Conservation (phyloP, 352 stramenopile species). For the Pythium vanterpoolii region DNA sequence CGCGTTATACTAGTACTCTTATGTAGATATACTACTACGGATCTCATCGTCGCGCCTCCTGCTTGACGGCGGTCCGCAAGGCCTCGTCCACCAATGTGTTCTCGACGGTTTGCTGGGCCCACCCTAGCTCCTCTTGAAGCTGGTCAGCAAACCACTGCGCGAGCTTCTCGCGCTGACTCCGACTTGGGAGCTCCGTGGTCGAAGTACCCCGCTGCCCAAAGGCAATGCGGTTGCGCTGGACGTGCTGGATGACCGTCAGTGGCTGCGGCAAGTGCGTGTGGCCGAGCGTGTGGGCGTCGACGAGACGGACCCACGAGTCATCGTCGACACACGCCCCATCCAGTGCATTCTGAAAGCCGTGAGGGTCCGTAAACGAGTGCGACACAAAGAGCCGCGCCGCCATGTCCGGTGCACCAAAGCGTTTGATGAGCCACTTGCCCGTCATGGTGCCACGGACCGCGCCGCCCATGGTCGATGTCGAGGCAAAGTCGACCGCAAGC, state of each 20-base stretch:
- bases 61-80: too few relatives aligned
- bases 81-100: too few relatives aligned
- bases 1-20: too few relatives aligned
- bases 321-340: conserved; percentile 1
- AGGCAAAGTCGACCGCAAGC: neutral
- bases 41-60: too few relatives aligned
- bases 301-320: conserved; percentile 13
- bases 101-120: too few relatives aligned
- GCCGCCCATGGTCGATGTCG: neutral
- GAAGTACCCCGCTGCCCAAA: neutral
- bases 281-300: conserved; percentile 1
- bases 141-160: too few relatives aligned
- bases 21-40: too few relatives aligned
- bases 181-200: neutral
- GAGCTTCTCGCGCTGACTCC: too few relatives aligned
- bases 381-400: neutral
- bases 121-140: too few relatives aligned
- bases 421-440: conserved; percentile 11
- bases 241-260: conserved; percentile 16
- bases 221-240: neutral
- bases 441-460: neutral
- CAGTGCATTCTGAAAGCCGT: conserved; percentile 10
- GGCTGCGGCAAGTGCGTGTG: conserved; percentile 8
- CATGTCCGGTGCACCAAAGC: neutral
- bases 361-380: neutral